Evolutionary conservation across 257 asterid species (phyloP).

Genomic region (Agastache rugosa): DNA sequence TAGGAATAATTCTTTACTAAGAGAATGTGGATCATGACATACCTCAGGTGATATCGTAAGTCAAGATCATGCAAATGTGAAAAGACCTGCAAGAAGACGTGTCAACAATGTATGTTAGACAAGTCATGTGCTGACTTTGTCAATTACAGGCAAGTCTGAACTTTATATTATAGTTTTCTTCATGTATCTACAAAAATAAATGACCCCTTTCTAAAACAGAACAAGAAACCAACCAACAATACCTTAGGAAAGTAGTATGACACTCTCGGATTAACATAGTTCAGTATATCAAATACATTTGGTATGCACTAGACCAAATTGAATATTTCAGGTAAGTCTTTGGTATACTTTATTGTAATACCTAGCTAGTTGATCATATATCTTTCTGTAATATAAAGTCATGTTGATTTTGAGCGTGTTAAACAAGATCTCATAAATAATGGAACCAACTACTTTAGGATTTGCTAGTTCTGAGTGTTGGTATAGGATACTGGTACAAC

Average conservation of each 20-base stretch:
- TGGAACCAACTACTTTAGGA: not conserved
- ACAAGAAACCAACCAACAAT: slow-evolving; percentile 19
- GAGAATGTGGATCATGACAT: slow-evolving; percentile 33
- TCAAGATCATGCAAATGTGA: slow-evolving; percentile 97
- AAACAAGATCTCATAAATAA: not conserved
- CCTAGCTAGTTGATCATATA: not conserved
- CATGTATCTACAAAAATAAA: slow-evolving; percentile 1
- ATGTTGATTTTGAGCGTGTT: not conserved
- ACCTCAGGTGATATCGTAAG: slow-evolving; percentile 93
- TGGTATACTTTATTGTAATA: not conserved
- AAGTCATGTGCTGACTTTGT: slow-evolving; percentile 19
- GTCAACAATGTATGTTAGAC: slow-evolving; percentile 29
- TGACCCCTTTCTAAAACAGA: slow-evolving; percentile 19
- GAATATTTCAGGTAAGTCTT: not conserved
- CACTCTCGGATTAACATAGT: slow-evolving; percentile 6
- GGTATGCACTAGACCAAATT: not conserved
- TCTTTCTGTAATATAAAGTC: not conserved
- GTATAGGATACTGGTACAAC: not conserved
- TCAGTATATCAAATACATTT: not conserved
- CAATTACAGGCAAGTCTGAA: slow-evolving; percentile 11
- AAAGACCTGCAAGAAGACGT: slow-evolving; percentile 72
- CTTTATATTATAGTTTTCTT: not conserved
- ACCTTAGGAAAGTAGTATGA: slow-evolving; percentile 17
- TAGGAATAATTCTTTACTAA: slow-evolving; percentile 26
- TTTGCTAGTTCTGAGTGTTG: not conserved